Percentiles rank a stretch among this genome's conserved stretches.
Evolutionary conservation across 1,284 basidiomycete species (phyloP).

Genomic region (Apiotrichum mycotoxinovorans): DNA sequence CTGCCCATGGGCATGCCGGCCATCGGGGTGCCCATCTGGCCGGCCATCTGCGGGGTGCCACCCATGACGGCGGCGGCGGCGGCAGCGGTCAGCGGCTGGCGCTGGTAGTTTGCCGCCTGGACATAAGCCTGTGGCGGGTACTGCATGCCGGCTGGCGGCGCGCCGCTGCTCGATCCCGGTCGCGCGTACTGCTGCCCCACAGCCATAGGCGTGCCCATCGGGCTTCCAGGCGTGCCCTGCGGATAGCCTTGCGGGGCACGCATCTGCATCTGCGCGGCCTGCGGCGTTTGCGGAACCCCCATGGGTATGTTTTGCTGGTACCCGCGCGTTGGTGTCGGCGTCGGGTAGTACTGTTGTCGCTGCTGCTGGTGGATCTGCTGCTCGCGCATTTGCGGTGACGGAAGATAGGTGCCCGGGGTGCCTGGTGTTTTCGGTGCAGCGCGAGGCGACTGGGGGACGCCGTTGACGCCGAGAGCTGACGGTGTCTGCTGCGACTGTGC

Average conservation of each 20-base stretch:
- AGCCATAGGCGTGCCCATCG: neutral
- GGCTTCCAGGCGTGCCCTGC: neutral
- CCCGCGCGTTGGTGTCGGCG: neutral
- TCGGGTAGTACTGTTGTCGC: neutral
- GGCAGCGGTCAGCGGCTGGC: neutral
- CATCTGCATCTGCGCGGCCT: neutral
- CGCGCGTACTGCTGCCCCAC: neutral
- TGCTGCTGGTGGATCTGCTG: conserved; percentile 3
- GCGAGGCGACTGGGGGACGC: conserved; percentile 7
- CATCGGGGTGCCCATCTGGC: neutral
- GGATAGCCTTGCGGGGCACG: neutral
- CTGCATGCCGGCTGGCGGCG: neutral
- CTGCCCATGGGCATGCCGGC: neutral
- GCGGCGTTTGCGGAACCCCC: neutral
- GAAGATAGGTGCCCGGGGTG: conserved; percentile 5
- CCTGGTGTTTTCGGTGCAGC: conserved; percentile 9
- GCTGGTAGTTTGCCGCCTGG: neutral
- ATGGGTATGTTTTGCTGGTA: neutral
- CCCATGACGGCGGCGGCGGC: neutral
- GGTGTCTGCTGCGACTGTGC: neutral
- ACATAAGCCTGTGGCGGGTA: neutral
- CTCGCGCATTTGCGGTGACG: conserved; percentile 15
- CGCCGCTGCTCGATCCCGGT: neutral
- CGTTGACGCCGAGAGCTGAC: conserved; percentile 11
- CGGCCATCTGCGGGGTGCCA: neutral